These are phyloP conservation scores for Shiraia bambusicola DNA, from an alignment of 2,329 filamentous ascomycete genomes.

Conservation along the genomic window DNA sequence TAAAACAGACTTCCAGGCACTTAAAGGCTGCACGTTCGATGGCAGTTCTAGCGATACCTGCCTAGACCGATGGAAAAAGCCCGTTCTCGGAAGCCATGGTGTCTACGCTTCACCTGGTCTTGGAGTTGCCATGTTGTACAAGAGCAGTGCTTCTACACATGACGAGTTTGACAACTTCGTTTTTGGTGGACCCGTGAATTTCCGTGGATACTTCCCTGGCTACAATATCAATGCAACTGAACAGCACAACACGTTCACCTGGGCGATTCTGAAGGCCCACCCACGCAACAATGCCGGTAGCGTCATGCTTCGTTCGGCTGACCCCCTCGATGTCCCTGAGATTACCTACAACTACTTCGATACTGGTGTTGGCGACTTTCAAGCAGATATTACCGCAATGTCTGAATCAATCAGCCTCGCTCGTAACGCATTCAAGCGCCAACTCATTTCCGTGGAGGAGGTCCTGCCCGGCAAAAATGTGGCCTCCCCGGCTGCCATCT, in stretches of 20 bases:
- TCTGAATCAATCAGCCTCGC: constrained; percentile 57
- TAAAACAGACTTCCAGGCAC: constrained; percentile 36
- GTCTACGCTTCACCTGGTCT: constrained; percentile 55
- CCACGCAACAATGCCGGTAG: constrained; percentile 62
- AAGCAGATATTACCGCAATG: constrained; percentile 58
- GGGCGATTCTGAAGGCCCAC: constrained; percentile 62
- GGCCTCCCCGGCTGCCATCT: constrained; percentile 33
- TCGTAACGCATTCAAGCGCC: constrained; percentile 44
- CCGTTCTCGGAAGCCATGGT: constrained; percentile 49
- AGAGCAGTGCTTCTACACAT: constrained; percentile 47
- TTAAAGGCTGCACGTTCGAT: constrained; percentile 47
- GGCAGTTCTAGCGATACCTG: constrained; percentile 49
- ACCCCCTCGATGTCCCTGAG: constrained; percentile 64
- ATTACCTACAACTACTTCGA: constrained; percentile 53
- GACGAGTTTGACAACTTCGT: constrained; percentile 58
- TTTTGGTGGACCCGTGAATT: constrained; percentile 57
- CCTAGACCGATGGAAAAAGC: constrained; percentile 46
- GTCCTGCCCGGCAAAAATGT: constrained; percentile 53
- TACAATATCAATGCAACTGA: constrained; percentile 55
- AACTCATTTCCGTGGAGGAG: constrained; percentile 44
- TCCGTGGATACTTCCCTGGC: constrained; percentile 58
- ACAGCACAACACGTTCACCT: constrained; percentile 52
- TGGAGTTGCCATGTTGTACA: constrained; percentile 51
- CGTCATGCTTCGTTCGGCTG: constrained; percentile 60
- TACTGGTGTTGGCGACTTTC: constrained; percentile 59